These are phyloP conservation scores for Solanum aculeatissimum DNA, from an alignment of 305 asterid genomes.

Conservation along the genomic window DNA sequence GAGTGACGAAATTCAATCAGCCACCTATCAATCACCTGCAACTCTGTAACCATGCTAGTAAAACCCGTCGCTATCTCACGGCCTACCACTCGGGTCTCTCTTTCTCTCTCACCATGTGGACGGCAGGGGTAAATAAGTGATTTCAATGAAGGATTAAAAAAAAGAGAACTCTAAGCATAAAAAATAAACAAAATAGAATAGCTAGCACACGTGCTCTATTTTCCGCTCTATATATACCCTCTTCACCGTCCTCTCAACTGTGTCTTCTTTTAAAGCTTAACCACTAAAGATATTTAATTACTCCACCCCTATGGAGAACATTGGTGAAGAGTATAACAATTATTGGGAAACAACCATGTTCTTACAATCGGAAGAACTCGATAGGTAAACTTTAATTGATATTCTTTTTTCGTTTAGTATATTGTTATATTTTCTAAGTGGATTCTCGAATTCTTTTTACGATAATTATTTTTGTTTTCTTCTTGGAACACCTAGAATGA, in stretches of 20 bases:
- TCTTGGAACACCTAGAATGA: background rate
- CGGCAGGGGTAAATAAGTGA: constrained; percentile 5
- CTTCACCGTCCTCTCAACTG: background rate
- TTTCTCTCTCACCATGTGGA: background rate
- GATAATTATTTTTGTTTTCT: background rate
- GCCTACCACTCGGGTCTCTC: no score
- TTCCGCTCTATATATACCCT: background rate
- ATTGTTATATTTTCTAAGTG: background rate
- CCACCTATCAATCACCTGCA: background rate
- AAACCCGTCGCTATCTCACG: no score
- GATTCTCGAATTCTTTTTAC: background rate
- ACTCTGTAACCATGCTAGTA: background rate
- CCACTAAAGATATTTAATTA: background rate
- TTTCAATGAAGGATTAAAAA: background rate
- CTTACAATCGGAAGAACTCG: constrained; percentile 47
- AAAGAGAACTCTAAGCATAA: background rate
- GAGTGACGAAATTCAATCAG: background rate
- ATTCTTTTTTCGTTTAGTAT: background rate
- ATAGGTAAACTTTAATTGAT: constrained; percentile 23
- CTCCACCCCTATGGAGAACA: constrained; percentile 29
- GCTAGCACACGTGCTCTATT: background rate
- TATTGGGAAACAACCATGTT: constrained; percentile 62
- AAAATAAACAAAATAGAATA: background rate
- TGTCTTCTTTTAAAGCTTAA: background rate
- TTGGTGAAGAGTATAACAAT: constrained; percentile 33